Conservation (phyloP, 176 grass and related monocot genomes). For the maize (Zea mays) region DNA sequence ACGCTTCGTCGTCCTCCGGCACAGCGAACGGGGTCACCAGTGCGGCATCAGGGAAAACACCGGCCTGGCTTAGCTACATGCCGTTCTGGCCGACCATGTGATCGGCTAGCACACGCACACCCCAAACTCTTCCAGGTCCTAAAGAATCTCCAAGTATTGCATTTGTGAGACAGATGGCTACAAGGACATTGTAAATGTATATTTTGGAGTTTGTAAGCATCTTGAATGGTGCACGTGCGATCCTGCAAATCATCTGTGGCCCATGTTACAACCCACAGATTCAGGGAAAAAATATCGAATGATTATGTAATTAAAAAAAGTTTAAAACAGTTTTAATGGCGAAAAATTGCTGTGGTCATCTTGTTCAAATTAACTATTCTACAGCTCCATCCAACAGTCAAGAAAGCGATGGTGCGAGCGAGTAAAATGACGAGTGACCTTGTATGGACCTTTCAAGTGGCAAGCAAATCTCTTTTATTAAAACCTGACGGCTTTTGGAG, state of each 20-base stretch:
- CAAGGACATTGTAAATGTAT: conserved; percentile 8
- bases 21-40: conserved; percentile 25
- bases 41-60: conserved; percentile 6
- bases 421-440: not conserved
- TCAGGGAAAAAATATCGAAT: conserved; percentile 10
- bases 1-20: conserved; percentile 35
- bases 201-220: not conserved
- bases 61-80: conserved; percentile 49
- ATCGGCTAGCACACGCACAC: not conserved
- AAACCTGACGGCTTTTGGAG: too few relatives aligned
- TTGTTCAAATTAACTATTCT: conserved; percentile 1
- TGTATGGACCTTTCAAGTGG: conserved; percentile 15
- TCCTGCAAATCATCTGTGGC: not conserved
- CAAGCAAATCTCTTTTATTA: too few relatives aligned
- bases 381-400: not conserved
- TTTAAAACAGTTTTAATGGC: not conserved
- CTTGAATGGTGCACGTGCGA: not conserved
- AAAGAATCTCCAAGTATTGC: not conserved
- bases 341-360: not conserved
- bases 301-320: not conserved
- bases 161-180: not conserved
- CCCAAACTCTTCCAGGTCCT: not conserved
- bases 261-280: not conserved
- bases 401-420: conserved; percentile 1
- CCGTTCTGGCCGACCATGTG: conserved; percentile 57